Evolutionary conservation across 2,329 filamentous ascomycete species (phyloP), one percentile per base, ranked within the genome.

Genomic region (Aspergillus novofumigatus): DNA sequence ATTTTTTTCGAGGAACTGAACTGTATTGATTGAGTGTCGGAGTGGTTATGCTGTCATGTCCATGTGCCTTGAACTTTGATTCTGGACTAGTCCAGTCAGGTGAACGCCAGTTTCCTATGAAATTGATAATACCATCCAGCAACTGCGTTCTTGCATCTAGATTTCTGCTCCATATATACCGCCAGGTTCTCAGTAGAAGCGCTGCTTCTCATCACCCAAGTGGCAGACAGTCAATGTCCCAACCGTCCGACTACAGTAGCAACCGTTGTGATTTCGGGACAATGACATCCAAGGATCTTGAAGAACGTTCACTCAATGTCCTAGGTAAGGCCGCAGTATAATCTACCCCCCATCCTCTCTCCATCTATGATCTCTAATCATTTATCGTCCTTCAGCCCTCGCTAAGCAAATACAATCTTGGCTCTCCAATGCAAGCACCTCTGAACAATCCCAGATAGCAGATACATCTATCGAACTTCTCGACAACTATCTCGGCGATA

Each of bases 341-440:
- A 21, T n/a, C 17, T 11, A 23, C 6, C 3, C 3, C 23, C 53
- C 48, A 8, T 25, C 3, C 25, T n/a, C 9, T 26, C 23, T 14
- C 17, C 20, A 20, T 14, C 48, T 23, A 47, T 26, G n/a, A 42
- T n/a, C 20, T n/a, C 32, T 41, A 2, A 38, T 49, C 26, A 10
- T 32, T n/a, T 26, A 11, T 20, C n/a, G 17, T 10, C 23, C 21
- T 21, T 23, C 48, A 73, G 71, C 59, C 7, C 67, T 71, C 47
- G 61, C 65, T 41, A 32, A 35, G 21, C 58, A 66, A 26, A 49
- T 69, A 38, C 61, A 64, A 23, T 47, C 38, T 17, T 49, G 45
- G 21, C 51, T 63, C 17, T 48, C 57, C n/a, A 52, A 55, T 11
- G 20, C 54, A 3, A 42, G 54, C 28, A 44, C 51, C 7, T 14